These are phyloP conservation scores for Carallia pectinifolia DNA, from an alignment of 345 rosid genomes.

Conservation along the genomic window DNA sequence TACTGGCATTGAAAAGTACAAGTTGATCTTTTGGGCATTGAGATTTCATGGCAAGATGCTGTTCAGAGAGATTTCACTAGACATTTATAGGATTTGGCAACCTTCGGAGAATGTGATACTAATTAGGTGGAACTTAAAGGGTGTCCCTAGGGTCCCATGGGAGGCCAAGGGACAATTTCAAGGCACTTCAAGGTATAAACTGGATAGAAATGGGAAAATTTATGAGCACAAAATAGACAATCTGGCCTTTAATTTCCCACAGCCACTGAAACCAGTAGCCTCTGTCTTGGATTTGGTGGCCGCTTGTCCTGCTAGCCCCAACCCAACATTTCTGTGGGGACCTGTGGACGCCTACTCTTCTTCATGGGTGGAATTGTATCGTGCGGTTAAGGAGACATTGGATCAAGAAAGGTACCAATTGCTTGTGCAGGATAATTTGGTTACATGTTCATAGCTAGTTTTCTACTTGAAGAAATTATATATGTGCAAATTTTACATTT, in stretches of 20 bases:
- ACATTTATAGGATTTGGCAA: slow-evolving; percentile 85
- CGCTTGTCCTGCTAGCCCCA: slow-evolving; percentile 80
- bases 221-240: slow-evolving; percentile 92
- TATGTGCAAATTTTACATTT: slow-evolving; percentile 20
- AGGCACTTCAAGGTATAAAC: slow-evolving; percentile 83
- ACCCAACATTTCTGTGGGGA: slow-evolving; percentile 74
- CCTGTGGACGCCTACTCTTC: slow-evolving; percentile 50
- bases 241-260: slow-evolving; percentile 88
- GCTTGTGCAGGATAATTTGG: slow-evolving; percentile 48
- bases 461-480: slow-evolving; percentile 18
- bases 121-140: slow-evolving; percentile 87
- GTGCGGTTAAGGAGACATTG: slow-evolving; percentile 58
- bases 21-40: slow-evolving; percentile 82
- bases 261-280: slow-evolving; percentile 57
- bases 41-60: slow-evolving; percentile 82
- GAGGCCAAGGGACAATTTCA: slow-evolving; percentile 92
- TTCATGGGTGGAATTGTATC: slow-evolving; percentile 71
- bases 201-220: slow-evolving; percentile 79
- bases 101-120: slow-evolving; percentile 93
- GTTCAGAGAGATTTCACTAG: slow-evolving; percentile 76
- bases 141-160: slow-evolving; percentile 94
- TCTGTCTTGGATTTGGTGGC: slow-evolving; percentile 80
- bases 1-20: slow-evolving; percentile 80
- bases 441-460: slow-evolving; percentile 50
- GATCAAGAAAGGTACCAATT: slow-evolving; percentile 38